Base-by-base conservation (phyloP, 768 basidiomycete species). In the Krasilnikovozyma curviuscula region DNA sequence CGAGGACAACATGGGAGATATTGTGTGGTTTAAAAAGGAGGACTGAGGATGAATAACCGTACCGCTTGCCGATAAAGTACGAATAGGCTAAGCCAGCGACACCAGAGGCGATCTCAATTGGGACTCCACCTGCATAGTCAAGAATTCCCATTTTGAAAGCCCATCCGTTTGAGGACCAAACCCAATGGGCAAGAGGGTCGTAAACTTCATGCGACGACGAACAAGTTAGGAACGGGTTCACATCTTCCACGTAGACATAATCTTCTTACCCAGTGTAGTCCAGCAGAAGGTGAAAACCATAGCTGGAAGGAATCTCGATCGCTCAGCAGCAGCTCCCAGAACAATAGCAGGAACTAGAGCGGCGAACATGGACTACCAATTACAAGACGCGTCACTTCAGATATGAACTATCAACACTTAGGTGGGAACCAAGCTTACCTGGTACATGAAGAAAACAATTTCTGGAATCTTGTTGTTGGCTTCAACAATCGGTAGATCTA, bases 1-100 rank as follows among this genome's bases (percentile, higher is more conserved):
- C 91, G n/a, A 93, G 69, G 37, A 93, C 71, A 52, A 95, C 84
- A 59, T 88, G 88, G 23, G 79, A 79, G 44, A 46, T 32, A 63
- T 91, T 93, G 61, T 89, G 83, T 1, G 91, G 88, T 65, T 78
- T 89, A 73, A 89, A 97, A 1, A 83, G 81, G 13, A 93, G 74
- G 23, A 79, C 72, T 57, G 83, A 79, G 2, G 86, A 88, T 12
- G 86, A 85, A 53, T 84, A 93, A 1, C 88, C 89, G 28, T 80
- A 70, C 44, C 89, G 78, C 58, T 81, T 84, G 33, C 91, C 89
- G 30, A 98, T 78, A 63, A 79, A 93, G 57, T 83, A 77, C 12
- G 85, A 75, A 64, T 78, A 88, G 54, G 89, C 89, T 29, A 97
- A 73, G 2, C 83, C 91, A 1, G 85, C 86, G 0, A 78, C 78